Evolutionary conservation across 495 filamentous ascomycete species (phyloP).

Genomic region (Xylaria telfairii): DNA sequence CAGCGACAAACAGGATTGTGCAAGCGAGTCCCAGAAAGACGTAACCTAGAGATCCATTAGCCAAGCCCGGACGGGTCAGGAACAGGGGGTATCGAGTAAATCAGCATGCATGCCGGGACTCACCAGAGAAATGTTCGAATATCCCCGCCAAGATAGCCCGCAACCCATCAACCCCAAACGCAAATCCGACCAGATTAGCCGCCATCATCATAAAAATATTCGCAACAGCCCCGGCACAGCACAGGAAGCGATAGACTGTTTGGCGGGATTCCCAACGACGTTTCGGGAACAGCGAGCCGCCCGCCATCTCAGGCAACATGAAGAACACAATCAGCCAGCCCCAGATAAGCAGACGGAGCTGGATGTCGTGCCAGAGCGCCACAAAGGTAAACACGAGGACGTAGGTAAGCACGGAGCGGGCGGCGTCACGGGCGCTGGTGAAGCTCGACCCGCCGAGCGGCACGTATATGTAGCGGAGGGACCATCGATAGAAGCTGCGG

Average conservation of each 20-base stretch:
- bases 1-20: slow-evolving; percentile 76
- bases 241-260: slow-evolving; percentile 76
- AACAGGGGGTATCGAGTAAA: neutral
- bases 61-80: too few species aligned
- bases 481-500: slow-evolving; percentile 91
- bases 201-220: slow-evolving; percentile 96
- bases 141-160: slow-evolving; percentile 76
- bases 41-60: slow-evolving; percentile 55
- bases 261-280: slow-evolving; percentile 69
- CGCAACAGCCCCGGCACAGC: slow-evolving; percentile 82
- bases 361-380: slow-evolving; percentile 97
- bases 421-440: slow-evolving; percentile 41
- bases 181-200: slow-evolving; percentile 95
- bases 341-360: slow-evolving; percentile 91
- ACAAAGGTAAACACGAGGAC: slow-evolving; percentile 95
- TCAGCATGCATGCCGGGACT: slow-evolving; percentile 21
- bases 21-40: slow-evolving; percentile 79
- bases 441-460: slow-evolving; percentile 78
- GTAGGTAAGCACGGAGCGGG: slow-evolving; percentile 69
- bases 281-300: slow-evolving; percentile 71
- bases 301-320: slow-evolving; percentile 85
- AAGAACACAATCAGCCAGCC: slow-evolving; percentile 95
- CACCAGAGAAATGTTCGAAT: slow-evolving; percentile 73
- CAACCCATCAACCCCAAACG: slow-evolving; percentile 86
- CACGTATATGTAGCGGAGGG: slow-evolving; percentile 91